Base-by-base conservation (phyloP, 345 rosid genomes). In the Sisymbrium altissimum region DNA sequence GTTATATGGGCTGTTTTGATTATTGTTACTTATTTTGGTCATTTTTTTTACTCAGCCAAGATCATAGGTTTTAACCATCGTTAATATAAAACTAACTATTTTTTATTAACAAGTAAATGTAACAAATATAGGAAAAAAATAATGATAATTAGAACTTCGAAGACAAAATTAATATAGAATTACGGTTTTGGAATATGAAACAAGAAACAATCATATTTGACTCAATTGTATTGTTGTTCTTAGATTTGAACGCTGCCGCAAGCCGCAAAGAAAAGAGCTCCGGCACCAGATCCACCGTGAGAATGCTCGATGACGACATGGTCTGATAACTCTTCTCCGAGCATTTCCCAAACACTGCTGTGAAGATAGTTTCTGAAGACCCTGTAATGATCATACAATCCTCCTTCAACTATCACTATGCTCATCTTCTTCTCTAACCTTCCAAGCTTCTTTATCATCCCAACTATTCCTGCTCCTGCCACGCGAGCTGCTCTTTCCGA, bases 281-380 rank as follows among this genome's bases (percentile, higher is more conserved):
- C 90, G 11, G 87, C 76, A 11, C 89, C 89, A 6, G 89, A 74
- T 48, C 89, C 85, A 13, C 87, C 88, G 38, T 83, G 88, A 54
- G 88, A 82, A 30, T 82, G 86, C 29, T 86, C 84, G 29, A 84
- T 14, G 3, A 84, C 57, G 9, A 86, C 75, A 41, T 90, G 86
- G 21, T 85, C 87, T 13, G 87, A 84, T 25, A 81, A 77, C 19
- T 88, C 87, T 19, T 81, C 79, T 58, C 91, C 96, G 1, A 89
- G 86, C 87, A 87, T 84, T 71, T 87, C 89, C 92, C 91, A 85
- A 12, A 86, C 78, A 53, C 86, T 74, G 50, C 91, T 83, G 36
- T 88, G 84, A 61, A 88, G 84, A 49, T 86, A 82, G 39, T 88
- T 88, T 79, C 93, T 79, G 71, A 83, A 86, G 44, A 88, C 53